These are phyloP conservation scores for Russula earlei DNA, from an alignment of 768 basidiomycete species.

Conservation along the genomic window DNA sequence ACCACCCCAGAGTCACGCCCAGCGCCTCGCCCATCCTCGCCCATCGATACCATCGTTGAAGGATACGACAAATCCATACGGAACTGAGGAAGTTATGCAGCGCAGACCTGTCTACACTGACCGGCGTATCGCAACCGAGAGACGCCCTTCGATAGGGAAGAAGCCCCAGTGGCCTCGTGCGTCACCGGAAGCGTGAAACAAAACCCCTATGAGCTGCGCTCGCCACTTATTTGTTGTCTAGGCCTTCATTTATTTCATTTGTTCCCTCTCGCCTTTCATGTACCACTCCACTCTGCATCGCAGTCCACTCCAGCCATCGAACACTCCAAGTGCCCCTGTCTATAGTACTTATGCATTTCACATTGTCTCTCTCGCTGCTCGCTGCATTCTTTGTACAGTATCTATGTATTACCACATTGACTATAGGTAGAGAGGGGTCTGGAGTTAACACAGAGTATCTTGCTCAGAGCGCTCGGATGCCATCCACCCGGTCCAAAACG, in stretches of 20 bases:
- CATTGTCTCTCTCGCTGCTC: background rate
- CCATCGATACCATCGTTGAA: conserved; percentile 8
- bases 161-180: conserved; percentile 8
- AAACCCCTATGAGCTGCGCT: conserved; percentile 14
- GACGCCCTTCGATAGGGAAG: conserved; percentile 17
- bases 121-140: conserved; percentile 11
- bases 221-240: background rate
- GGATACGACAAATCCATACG: conserved; percentile 3
- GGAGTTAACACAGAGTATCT: conserved; percentile 4
- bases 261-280: background rate
- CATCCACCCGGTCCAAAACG: background rate
- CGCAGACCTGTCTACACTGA: conserved; percentile 6
- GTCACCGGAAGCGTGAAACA: conserved; percentile 10
- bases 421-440: conserved; percentile 3
- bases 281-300: background rate
- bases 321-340: conserved; percentile 2
- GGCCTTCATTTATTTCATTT: background rate
- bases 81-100: conserved; percentile 9
- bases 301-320: background rate
- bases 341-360: conserved; percentile 7
- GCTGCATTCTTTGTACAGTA: conserved; percentile 10
- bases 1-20: background rate
- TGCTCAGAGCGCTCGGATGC: conserved; percentile 4
- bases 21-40: conserved; percentile 7
- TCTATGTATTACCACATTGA: conserved; percentile 5